Conservation (phyloP, 371 early-diverging fungal species). For the Mucor piriformis region DNA sequence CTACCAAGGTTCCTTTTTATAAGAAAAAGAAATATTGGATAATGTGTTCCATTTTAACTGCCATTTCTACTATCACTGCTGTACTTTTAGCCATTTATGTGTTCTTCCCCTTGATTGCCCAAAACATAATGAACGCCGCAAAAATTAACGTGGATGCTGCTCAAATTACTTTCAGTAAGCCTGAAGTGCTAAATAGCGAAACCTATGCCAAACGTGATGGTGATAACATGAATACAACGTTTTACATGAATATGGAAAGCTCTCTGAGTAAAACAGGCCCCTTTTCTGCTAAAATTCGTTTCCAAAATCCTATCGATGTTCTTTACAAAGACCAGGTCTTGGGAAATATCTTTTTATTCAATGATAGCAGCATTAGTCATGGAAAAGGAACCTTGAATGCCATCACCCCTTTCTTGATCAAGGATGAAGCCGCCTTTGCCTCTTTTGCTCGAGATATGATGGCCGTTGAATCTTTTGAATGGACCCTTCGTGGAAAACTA, state of each 20-base stretch:
- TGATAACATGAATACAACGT: slow-evolving; percentile 37
- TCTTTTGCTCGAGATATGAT: slow-evolving; percentile 59
- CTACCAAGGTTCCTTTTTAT: slow-evolving; percentile 48
- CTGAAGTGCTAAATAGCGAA: slow-evolving; percentile 15
- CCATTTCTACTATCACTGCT: slow-evolving; percentile 51
- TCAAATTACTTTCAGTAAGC: slow-evolving; percentile 55
- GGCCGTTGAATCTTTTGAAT: slow-evolving; percentile 51
- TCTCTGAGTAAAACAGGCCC: slow-evolving; percentile 62
- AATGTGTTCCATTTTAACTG: slow-evolving; percentile 51
- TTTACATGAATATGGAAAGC: slow-evolving; percentile 57
- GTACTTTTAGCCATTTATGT: slow-evolving; percentile 57
- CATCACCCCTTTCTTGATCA: slow-evolving; percentile 49
- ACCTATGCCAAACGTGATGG: slow-evolving; percentile 34
- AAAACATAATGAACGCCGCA: slow-evolving; percentile 55
- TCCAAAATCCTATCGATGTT: slow-evolving; percentile 48
- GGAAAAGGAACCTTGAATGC: slow-evolving; percentile 50
- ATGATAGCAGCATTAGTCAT: slow-evolving; percentile 53
- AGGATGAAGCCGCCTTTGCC: slow-evolving; percentile 50
- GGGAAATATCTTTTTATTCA: slow-evolving; percentile 54
- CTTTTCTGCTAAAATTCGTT: slow-evolving; percentile 52
- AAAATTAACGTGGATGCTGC: slow-evolving; percentile 51
- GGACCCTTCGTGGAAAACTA: slow-evolving; percentile 60
- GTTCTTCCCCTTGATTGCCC: slow-evolving; percentile 63
- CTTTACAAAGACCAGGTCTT: slow-evolving; percentile 45
- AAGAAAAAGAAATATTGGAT: slow-evolving; percentile 63